Evolutionary conservation across 768 basidiomycete genomes (phyloP), one percentile per base, ranked within the genome.

Genomic region (Russula abietina): DNA sequence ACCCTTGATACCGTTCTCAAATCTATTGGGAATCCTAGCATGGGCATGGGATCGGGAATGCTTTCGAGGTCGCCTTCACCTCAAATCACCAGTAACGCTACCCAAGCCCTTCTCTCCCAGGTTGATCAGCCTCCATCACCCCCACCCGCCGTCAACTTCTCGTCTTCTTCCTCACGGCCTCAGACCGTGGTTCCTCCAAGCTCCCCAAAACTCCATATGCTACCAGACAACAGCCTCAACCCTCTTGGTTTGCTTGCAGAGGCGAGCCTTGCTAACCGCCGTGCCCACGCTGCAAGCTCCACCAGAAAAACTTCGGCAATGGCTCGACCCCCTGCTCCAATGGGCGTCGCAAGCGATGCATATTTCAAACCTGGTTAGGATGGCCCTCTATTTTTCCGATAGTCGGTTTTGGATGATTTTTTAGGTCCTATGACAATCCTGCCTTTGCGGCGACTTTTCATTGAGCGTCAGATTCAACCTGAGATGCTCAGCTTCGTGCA

Each of bases 191-290:
- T 68, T 33, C 75, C 77, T 5, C 78, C 81, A 1, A 79, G 80
- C 2, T 94, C 92, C 1, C 95, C 94, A 0, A 89, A 94, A 70
- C 78, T 98, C 2, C 93, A 96, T 67, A 91, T 86, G 0, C 76
- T 98, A 5, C 96, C 96, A 0, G 94, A 98, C 73, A 96, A 96
- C 70, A 77, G 89, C 0, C 77, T 98, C 43, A 98, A 96, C 66
- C 96, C 96, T 5, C 79, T 98, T 12, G 96, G 96, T 0, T 77
- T 98, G 0, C 80, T 98, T 19, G 96, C 93, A 0, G 95, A 98
- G 71, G 91, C 93, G 0, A 91, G 88, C 69, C 75, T 91, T 30
- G 88, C 87, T 1, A 90, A 88, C 67, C 81, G 89, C 6, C 78
- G 84, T 30, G 84, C 83, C 1, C 81, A 85, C 50, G 79, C 79